Percentiles rank a stretch among this genome's conserved stretches.
phyloP scores from a whole-genome alignment of 208 protist genomes.

The Trypanosoma boissoni region DNA sequence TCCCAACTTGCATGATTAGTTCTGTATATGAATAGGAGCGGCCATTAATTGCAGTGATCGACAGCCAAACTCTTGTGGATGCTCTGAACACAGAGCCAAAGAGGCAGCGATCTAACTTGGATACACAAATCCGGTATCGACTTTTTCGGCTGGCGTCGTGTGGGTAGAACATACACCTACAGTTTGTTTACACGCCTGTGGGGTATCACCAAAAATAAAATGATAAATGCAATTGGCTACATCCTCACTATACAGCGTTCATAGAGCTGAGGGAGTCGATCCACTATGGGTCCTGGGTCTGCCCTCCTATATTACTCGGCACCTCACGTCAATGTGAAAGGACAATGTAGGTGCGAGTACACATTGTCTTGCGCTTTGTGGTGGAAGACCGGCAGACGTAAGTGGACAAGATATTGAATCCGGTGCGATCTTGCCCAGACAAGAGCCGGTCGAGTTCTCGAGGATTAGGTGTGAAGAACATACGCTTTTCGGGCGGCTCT shows the following conservation, averaged over 20 bases:
- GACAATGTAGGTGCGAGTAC: neutral
- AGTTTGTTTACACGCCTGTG: neutral
- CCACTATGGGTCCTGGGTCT: neutral
- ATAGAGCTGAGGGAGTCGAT: neutral
- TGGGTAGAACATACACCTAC: neutral
- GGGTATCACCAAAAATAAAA: neutral
- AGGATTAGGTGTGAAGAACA: neutral
- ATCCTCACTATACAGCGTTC: neutral
- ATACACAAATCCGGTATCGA: neutral
- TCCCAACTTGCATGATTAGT: neutral
- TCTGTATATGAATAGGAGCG: neutral
- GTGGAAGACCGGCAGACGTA: neutral
- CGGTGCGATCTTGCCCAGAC: neutral
- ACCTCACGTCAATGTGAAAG: neutral
- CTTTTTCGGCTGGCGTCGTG: neutral
- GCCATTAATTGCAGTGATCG: neutral
- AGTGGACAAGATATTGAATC: neutral
- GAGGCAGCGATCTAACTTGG: neutral
- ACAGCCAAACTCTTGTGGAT: constrained; percentile 1
- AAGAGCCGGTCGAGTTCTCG: neutral
- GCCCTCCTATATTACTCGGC: neutral
- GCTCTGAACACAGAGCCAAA: neutral
- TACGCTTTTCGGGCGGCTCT: neutral
- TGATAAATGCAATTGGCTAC: neutral
- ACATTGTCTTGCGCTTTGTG: neutral